phyloP scores from a whole-genome alignment of 2,329 filamentous ascomycete genomes.

The Eurotiales sp. region DNA sequence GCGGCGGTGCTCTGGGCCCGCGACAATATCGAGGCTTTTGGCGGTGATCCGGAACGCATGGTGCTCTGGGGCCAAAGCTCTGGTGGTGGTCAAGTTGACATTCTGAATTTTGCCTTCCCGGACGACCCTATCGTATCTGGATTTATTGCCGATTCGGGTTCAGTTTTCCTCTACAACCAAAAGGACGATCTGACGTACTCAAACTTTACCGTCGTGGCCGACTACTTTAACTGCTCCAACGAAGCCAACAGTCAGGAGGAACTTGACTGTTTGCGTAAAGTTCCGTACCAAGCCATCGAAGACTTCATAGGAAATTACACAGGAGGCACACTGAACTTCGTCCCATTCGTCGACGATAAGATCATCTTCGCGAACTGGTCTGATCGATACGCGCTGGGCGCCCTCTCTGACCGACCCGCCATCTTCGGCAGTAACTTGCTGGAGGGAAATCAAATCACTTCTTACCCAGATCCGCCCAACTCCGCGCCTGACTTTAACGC shows the following conservation, averaged over 20 bases:
- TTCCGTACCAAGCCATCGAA: not conserved
- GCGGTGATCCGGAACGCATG: conserved; percentile 24
- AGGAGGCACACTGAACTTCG: not conserved
- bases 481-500: not conserved
- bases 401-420: not conserved
- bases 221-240: not conserved
- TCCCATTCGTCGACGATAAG: not conserved
- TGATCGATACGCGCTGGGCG: too few relatives aligned
- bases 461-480: not conserved
- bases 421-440: not conserved
- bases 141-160: not conserved
- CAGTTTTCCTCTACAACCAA: not conserved
- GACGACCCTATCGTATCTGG: not conserved
- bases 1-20: conserved; percentile 21
- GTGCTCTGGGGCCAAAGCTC: conserved; percentile 23
- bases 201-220: not conserved
- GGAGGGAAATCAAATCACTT: too few relatives aligned
- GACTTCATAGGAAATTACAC: not conserved
- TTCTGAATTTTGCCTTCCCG: conserved; percentile 35
- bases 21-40: conserved; percentile 25
- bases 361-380: not conserved
- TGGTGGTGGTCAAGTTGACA: conserved; percentile 50
- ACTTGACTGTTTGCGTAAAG: not conserved
- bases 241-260: not conserved
- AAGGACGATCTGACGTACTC: not conserved